Evolutionary conservation across 2,329 filamentous ascomycete species (phyloP).

Genomic region (Cadophora luteo-olivacea): DNA sequence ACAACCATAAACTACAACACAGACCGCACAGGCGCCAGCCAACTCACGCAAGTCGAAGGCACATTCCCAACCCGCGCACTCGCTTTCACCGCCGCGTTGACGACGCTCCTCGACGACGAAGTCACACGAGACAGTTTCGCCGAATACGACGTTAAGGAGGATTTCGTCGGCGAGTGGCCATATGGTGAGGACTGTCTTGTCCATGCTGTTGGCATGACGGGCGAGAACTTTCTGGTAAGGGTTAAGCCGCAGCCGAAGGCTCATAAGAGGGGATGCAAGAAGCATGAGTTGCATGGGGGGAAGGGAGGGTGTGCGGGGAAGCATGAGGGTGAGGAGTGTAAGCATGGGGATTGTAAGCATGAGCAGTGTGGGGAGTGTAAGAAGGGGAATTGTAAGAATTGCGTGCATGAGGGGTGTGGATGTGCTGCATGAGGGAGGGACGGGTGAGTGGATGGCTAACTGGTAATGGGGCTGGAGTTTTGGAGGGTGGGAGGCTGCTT

Average conservation of each 20-base stretch:
- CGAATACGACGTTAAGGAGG: slow-evolving; percentile 47
- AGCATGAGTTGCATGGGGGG: too few species aligned
- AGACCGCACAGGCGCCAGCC: slow-evolving; percentile 46
- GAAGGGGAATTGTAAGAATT: too few species aligned
- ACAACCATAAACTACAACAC: slow-evolving; percentile 51
- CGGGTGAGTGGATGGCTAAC: too few species aligned
- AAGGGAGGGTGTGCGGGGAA: background rate
- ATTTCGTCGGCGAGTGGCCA: slow-evolving; percentile 47
- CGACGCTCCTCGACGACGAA: slow-evolving; percentile 43
- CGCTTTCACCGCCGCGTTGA: slow-evolving; percentile 46
- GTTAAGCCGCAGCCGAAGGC: slow-evolving; percentile 44
- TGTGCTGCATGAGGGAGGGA: too few species aligned
- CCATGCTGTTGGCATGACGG: slow-evolving; percentile 51
- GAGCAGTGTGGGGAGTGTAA: too few species aligned
- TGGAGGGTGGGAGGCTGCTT: too few species aligned
- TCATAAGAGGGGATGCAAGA: too few species aligned
- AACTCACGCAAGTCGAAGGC: slow-evolving; percentile 50
- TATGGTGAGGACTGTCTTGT: slow-evolving; percentile 53
- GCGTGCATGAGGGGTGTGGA: too few species aligned
- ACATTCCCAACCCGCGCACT: slow-evolving; percentile 45
- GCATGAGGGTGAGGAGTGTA: background rate
- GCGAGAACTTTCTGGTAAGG: slow-evolving; percentile 48
- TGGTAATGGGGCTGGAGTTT: too few species aligned
- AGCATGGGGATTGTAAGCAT: too few species aligned
- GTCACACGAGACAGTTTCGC: slow-evolving; percentile 46